Conservation (phyloP, 805 yeast species). For the Ogataea kodamae region DNA sequence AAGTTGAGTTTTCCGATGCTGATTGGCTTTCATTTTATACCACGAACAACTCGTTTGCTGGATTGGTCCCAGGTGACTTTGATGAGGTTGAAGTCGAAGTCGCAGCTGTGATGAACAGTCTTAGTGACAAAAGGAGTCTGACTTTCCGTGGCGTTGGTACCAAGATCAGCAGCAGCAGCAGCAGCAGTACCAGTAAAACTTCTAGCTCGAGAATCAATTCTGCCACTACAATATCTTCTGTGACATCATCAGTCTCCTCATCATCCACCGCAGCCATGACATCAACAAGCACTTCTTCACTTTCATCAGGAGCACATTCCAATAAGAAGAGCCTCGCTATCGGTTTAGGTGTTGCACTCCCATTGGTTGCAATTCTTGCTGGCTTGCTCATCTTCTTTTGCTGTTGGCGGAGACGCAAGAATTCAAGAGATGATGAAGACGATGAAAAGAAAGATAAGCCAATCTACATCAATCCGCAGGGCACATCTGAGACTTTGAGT, state of each 20-base stretch:
- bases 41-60: slow-evolving; percentile 62
- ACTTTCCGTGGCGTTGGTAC: slow-evolving; percentile 49
- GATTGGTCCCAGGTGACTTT: slow-evolving; percentile 57
- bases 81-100: slow-evolving; percentile 39
- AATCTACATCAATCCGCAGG: slow-evolving; percentile 20
- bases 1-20: slow-evolving; percentile 40
- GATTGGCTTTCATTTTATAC: slow-evolving; percentile 66
- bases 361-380: slow-evolving; percentile 51
- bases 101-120: slow-evolving; percentile 37
- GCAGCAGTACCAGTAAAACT: slow-evolving; percentile 21
- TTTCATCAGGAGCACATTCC: slow-evolving; percentile 6
- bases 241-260: slow-evolving; percentile 1
- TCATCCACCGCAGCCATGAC: slow-evolving; percentile 5
- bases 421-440: slow-evolving; percentile 29
- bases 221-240: slow-evolving; percentile 25
- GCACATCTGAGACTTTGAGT: slow-evolving; percentile 21
- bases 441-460: slow-evolving; percentile 23
- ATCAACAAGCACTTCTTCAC: slow-evolving; percentile 3
- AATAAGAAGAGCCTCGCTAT: slow-evolving; percentile 67
- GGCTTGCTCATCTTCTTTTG: slow-evolving; percentile 50
- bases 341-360: slow-evolving; percentile 86
- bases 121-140: slow-evolving; percentile 42
- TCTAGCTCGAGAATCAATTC: slow-evolving; percentile 31
- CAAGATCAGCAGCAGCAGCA: slow-evolving; percentile 18
- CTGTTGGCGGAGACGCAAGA: slow-evolving; percentile 47